phyloP scores from a whole-genome alignment of 2,329 filamentous ascomycete genomes.

The Aspergillus aculeatus region DNA sequence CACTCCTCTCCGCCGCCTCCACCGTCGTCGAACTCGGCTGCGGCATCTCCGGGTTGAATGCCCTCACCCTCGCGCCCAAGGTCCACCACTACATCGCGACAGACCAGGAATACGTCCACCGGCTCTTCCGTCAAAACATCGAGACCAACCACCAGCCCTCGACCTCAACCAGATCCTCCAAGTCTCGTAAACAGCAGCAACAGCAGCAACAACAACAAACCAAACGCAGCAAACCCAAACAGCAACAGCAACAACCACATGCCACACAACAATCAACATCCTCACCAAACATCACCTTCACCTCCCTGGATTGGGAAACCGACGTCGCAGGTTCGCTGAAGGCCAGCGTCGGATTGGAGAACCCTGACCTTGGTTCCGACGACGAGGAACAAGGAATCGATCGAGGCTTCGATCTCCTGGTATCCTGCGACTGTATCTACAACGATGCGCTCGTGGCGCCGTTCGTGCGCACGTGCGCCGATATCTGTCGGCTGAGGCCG shows the following conservation, averaged over 20 bases:
- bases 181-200: neutral
- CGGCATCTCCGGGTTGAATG: conserved; percentile 79
- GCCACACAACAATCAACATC: neutral
- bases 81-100: conserved; percentile 72
- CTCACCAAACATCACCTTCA: conserved; percentile 52
- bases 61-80: conserved; percentile 62
- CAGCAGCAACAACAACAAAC: neutral
- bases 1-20: conserved; percentile 55
- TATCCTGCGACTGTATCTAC: conserved; percentile 94
- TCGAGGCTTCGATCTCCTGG: conserved; percentile 65
- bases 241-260: neutral
- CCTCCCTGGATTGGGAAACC: conserved; percentile 78
- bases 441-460: conserved; percentile 83
- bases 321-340: conserved; percentile 41
- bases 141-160: conserved; percentile 38
- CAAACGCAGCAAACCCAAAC: conserved; percentile 9
- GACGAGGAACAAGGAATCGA: conserved; percentile 21
- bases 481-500: conserved; percentile 65
- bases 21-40: conserved; percentile 80
- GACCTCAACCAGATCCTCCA: neutral
- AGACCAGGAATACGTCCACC: conserved; percentile 82
- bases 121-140: conserved; percentile 74
- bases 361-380: neutral
- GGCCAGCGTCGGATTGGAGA: conserved; percentile 31
- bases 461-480: conserved; percentile 76